These are phyloP conservation scores for Eimeria praecox DNA, from an alignment of 169 alveolate species.

Conservation along the genomic window DNA sequence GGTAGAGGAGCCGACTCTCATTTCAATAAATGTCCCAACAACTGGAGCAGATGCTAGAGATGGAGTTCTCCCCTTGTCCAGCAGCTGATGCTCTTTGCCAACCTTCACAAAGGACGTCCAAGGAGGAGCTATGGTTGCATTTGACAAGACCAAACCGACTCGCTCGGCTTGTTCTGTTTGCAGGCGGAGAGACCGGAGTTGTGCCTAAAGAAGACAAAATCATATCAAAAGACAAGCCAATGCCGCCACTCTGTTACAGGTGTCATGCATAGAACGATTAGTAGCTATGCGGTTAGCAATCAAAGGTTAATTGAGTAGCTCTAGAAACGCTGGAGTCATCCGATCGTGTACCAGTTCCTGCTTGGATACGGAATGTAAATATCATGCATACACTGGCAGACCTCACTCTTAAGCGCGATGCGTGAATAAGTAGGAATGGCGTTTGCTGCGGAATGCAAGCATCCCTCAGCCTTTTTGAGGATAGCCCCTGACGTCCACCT, in stretches of 20 bases:
- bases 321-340: not conserved
- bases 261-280: not conserved
- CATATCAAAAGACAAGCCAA: not conserved
- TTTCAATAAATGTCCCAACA: constrained; percentile 30
- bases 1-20: constrained; percentile 64
- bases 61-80: not conserved
- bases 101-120: not conserved
- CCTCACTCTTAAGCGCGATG: constrained; percentile 37
- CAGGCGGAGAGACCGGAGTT: constrained; percentile 49
- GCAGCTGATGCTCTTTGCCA: not conserved
- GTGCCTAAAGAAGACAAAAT: not conserved
- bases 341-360: not conserved
- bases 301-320: not conserved
- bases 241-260: not conserved
- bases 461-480: not conserved
- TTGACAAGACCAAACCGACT: constrained; percentile 39
- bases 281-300: not conserved
- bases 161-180: constrained; percentile 37
- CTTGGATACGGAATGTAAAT: not conserved
- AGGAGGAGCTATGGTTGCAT: not conserved
- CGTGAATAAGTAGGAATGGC: constrained; percentile 59
- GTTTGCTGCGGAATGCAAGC: not conserved
- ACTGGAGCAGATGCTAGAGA: constrained; percentile 1
- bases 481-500: not conserved
- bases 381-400: not conserved